Conservation (phyloP, 129 eudicot genomes). For the Escallonia rubra region DNA sequence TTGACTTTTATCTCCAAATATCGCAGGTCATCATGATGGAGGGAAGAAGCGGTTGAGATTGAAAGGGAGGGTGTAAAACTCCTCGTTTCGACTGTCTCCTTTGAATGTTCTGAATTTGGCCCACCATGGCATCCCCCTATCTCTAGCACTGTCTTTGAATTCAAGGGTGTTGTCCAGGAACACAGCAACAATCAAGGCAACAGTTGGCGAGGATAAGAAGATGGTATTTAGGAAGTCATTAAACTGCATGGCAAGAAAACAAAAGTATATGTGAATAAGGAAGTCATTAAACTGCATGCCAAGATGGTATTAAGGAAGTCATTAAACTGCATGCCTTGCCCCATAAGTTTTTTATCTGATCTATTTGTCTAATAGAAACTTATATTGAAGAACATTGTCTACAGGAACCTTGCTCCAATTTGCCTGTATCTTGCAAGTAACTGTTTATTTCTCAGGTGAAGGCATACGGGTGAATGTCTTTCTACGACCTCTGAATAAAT, state of each 20-base stretch:
- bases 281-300: too few relatives aligned
- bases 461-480: too few relatives aligned
- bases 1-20: too few relatives aligned
- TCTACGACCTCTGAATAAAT: too few relatives aligned
- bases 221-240: conserved; percentile 92
- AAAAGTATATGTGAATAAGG: background rate
- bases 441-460: too few relatives aligned
- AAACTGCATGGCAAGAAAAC: conserved; percentile 49
- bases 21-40: conserved; percentile 51
- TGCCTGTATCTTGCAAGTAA: too few relatives aligned
- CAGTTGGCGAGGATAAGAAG: conserved; percentile 87
- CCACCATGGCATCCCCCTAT: conserved; percentile 99
- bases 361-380: too few relatives aligned
- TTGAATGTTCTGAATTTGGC: conserved; percentile 91
- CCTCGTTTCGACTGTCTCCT: conserved; percentile 95
- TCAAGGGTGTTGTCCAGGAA: conserved; percentile 97
- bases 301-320: too few relatives aligned
- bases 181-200: conserved; percentile 75
- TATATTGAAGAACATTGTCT: too few relatives aligned
- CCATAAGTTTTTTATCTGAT: too few relatives aligned
- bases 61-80: conserved; percentile 98
- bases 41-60: conserved; percentile 98
- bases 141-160: conserved; percentile 77
- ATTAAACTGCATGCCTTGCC: too few relatives aligned
- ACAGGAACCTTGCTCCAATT: too few relatives aligned